Evolutionary conservation across 129 eudicot genomes (phyloP).

Genomic region (Scalesia atractyloides): DNA sequence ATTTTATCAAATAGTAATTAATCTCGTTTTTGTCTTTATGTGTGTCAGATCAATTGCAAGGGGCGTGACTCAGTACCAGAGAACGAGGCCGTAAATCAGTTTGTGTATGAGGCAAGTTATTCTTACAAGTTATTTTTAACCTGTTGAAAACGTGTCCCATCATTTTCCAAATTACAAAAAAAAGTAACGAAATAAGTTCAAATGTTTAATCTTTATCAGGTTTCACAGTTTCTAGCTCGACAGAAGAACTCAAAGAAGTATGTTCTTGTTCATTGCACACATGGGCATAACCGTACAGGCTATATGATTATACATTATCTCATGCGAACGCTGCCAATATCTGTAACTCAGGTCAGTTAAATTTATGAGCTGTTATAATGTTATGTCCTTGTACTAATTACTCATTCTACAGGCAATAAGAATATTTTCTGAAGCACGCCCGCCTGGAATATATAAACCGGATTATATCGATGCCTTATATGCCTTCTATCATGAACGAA

Average conservation of each 20-base stretch:
- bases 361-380: conserved; percentile 7
- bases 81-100: conserved; percentile 87
- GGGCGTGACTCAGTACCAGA: conserved; percentile 99
- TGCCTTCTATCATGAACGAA: conserved; percentile 86
- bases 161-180: not conserved
- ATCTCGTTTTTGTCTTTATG: conserved; percentile 9
- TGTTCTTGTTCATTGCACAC: conserved; percentile 93
- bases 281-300: conserved; percentile 99
- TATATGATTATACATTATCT: conserved; percentile 95
- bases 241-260: conserved; percentile 79
- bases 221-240: conserved; percentile 67
- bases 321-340: conserved; percentile 76
- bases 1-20: conserved; percentile 7
- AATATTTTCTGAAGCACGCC: conserved; percentile 84
- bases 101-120: conserved; percentile 75
- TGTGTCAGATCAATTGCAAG: conserved; percentile 79
- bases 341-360: conserved; percentile 81
- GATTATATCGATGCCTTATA: conserved; percentile 93
- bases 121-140: not conserved
- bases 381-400: conserved; percentile 11
- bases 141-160: conserved; percentile 14
- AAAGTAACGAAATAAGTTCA: not conserved
- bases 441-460: conserved; percentile 94
- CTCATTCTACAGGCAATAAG: conserved; percentile 62
- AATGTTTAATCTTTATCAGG: conserved; percentile 44